Conservation (phyloP, 2,329 filamentous ascomycete genomes). For the Zymoseptoria tritici region DNA sequence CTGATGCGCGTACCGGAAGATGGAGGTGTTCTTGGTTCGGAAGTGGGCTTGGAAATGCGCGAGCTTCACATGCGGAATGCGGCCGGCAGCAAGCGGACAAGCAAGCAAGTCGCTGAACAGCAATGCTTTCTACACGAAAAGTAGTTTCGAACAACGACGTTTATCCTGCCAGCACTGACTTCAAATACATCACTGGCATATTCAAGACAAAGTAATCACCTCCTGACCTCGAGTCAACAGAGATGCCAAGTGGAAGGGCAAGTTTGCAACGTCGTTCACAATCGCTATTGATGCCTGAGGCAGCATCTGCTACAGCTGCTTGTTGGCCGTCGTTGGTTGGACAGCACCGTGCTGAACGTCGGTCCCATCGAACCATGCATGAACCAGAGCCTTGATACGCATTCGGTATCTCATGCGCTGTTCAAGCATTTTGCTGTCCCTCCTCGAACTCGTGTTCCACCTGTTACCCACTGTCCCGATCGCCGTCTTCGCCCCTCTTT, state of each 20-base stretch:
- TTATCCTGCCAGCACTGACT: too few species aligned
- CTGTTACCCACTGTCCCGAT: background rate
- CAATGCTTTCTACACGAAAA: too few species aligned
- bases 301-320: background rate
- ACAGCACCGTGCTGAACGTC: background rate
- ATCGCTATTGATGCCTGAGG: background rate
- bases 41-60: conserved; percentile 1
- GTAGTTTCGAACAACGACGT: too few species aligned
- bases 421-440: background rate
- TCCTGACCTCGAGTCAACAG: background rate
- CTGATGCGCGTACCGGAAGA: background rate
- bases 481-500: background rate
- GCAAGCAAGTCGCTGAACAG: background rate
- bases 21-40: background rate
- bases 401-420: background rate
- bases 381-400: too few species aligned
- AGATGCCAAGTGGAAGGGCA: background rate
- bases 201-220: background rate
- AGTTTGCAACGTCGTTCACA: background rate
- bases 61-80: conserved; percentile 5
- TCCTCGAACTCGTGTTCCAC: background rate
- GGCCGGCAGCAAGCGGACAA: background rate
- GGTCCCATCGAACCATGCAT: background rate
- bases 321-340: too few species aligned
- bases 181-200: background rate